Evolutionary conservation across 2,329 filamentous ascomycete species (phyloP).

Genomic region (Hypoxylon sp.): DNA sequence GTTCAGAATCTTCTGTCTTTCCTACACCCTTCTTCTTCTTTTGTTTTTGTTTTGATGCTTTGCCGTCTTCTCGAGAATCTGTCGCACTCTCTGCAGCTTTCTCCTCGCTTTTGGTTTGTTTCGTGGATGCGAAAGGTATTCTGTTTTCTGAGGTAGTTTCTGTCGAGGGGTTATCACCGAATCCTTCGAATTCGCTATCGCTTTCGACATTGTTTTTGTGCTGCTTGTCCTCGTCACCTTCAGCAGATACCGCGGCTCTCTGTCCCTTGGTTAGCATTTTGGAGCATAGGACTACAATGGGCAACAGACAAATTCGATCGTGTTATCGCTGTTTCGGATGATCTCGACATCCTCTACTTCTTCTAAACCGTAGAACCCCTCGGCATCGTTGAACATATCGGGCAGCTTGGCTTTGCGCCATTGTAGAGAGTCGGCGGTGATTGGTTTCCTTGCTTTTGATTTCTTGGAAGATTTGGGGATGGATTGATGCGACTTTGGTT

Average conservation of each 20-base stretch:
- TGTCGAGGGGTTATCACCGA: slow-evolving; percentile 59
- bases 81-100: slow-evolving; percentile 29
- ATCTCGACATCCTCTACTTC: slow-evolving; percentile 92
- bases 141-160: slow-evolving; percentile 36
- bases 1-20: slow-evolving; percentile 51
- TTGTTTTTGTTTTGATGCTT: slow-evolving; percentile 35
- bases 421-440: slow-evolving; percentile 58
- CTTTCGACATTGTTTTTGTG: slow-evolving; percentile 24
- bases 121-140: no score
- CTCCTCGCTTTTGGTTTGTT: no score
- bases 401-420: slow-evolving; percentile 72
- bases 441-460: slow-evolving; percentile 51
- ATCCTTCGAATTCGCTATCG: slow-evolving; percentile 71
- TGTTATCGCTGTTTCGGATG: slow-evolving; percentile 67
- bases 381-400: slow-evolving; percentile 85
- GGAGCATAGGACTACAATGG: background rate
- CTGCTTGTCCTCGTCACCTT: slow-evolving; percentile 25
- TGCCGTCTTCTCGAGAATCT: slow-evolving; percentile 27
- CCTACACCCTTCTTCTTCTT: slow-evolving; percentile 47
- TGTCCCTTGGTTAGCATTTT: slow-evolving; percentile 30
- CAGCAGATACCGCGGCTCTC: slow-evolving; percentile 39
- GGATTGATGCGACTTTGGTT: slow-evolving; percentile 29
- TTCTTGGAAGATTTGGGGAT: slow-evolving; percentile 23
- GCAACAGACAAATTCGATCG: slow-evolving; percentile 62
- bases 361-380: slow-evolving; percentile 91